Evolutionary conservation across 228 moss, liverwort and hornwort genomes (phyloP), one percentile per base, ranked within the genome.

Genomic region (Sphagnum magellanicum): DNA sequence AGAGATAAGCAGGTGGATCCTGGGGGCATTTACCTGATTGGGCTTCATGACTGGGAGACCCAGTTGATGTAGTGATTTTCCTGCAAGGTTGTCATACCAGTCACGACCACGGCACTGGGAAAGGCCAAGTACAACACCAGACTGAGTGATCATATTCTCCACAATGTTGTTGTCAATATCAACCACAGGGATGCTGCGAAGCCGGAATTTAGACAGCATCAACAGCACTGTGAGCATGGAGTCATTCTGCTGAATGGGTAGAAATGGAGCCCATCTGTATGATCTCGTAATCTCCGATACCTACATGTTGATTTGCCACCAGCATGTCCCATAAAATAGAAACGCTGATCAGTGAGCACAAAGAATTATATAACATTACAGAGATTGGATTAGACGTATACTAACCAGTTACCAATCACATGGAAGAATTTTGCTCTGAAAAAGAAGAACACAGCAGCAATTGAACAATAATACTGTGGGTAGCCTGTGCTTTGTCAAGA

Each of bases 191-290:
- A 96, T 91, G 70, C 88, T 91, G 55, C 96, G 68, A 5, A 96
- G 75, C 48, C 88, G 83, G 70, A 89, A 92, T 74, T 92, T 96
- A 58, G 91, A 88, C 66, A 96, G 74, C 50, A 96, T 76, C 58
- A 92, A 57, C 1, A 96, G 80, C 13, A 96, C 96, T 0, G 96
- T 91, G 53, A 92, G 72, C 91, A 96, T 89, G 52, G 84, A 84
- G 67, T 96, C 92, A 16, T 91, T 78, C 57, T 72, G 71, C 63
- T 91, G 91, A 58, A 92, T 87, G 0, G 92, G 92, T 67, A 96
- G 81, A 65, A 96, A 96, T 6, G 92, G 96, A 11, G 91, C 93
- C 96, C 96, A 96, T 50, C 96, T 84, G 73, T 91, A 92, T 6
- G 96, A 77, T 70, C 73, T 88, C 8, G 92, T 91, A 51, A 96